Evolutionary conservation across 768 basidiomycete genomes (phyloP).

Genomic region (Strobilomyces echinocephalus): DNA sequence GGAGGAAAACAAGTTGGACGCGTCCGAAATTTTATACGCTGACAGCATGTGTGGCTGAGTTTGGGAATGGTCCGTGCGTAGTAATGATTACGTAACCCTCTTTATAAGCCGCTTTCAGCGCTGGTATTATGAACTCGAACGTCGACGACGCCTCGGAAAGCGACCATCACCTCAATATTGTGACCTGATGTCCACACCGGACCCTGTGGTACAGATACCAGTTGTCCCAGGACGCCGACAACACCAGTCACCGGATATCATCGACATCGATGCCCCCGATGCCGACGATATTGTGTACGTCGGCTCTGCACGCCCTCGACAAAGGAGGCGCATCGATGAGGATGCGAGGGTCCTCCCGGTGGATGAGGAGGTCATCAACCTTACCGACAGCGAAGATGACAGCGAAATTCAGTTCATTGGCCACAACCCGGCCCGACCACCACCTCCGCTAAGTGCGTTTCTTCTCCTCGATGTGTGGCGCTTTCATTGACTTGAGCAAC

Average conservation of each 20-base stretch:
- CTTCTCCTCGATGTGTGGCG: not conserved
- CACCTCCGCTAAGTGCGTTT: slow-evolving; percentile 17
- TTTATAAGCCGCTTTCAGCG: slow-evolving; percentile 10
- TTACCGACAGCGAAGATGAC: slow-evolving; percentile 42
- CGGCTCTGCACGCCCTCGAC: slow-evolving; percentile 20
- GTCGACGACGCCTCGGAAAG: slow-evolving; percentile 16
- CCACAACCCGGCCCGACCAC: slow-evolving; percentile 18
- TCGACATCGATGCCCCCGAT: slow-evolving; percentile 43
- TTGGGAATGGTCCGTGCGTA: slow-evolving; percentile 31
- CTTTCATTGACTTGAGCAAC: not conserved
- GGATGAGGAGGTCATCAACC: slow-evolving; percentile 26
- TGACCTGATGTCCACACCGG: slow-evolving; percentile 20
- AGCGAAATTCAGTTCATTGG: slow-evolving; percentile 26
- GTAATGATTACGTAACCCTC: slow-evolving; percentile 19
- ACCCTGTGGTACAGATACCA: slow-evolving; percentile 3
- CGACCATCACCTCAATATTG: not conserved
- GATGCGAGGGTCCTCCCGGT: slow-evolving; percentile 19
- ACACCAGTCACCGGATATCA: slow-evolving; percentile 31
- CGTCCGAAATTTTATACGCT: slow-evolving; percentile 26
- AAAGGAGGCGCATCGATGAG: slow-evolving; percentile 24
- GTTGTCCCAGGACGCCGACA: slow-evolving; percentile 10
- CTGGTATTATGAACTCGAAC: slow-evolving; percentile 10
- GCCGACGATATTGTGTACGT: slow-evolving; percentile 30
- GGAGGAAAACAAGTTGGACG: not conserved
- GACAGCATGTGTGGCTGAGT: slow-evolving; percentile 22